Conservation (phyloP, 2,329 filamentous ascomycete genomes). For the Fusarium tanahbumbuense region DNA sequence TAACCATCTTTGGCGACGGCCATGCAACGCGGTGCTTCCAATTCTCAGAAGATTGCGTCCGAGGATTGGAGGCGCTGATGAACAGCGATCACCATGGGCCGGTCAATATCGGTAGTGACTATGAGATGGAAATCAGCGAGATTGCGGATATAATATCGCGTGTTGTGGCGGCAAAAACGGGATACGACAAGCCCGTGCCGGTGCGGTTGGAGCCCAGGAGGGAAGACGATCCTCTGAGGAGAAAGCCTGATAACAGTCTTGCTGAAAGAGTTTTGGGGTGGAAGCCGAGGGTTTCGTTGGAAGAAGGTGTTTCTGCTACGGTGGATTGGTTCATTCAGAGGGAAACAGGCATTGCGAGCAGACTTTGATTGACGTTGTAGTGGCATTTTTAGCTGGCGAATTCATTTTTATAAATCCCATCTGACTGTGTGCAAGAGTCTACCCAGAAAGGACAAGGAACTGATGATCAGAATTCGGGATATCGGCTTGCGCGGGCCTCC, state of each 20-base stretch:
- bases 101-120: conserved; percentile 36
- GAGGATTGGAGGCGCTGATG: conserved; percentile 28
- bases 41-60: conserved; percentile 22
- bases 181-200: conserved; percentile 9
- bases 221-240: conserved; percentile 32
- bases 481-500: background rate
- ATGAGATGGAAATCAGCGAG: conserved; percentile 28
- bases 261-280: conserved; percentile 24
- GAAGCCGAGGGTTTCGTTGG: conserved; percentile 17
- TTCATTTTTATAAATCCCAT: background rate
- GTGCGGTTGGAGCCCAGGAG: conserved; percentile 21
- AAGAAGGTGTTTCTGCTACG: conserved; percentile 30
- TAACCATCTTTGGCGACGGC: conserved; percentile 35
- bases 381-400: background rate
- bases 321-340: conserved; percentile 38
- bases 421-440: background rate
- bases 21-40: conserved; percentile 36
- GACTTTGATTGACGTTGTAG: conserved; percentile 2
- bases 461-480: background rate
- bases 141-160: conserved; percentile 30
- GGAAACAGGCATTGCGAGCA: conserved; percentile 16
- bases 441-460: background rate
- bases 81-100: conserved; percentile 33
- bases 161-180: conserved; percentile 26
- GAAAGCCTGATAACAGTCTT: conserved; percentile 32